A percentile compares a stretch with the other conserved stretches of the same genome.
Evolutionary conservation across 805 yeast species (phyloP).

Genomic region (Lipomyces chichibuensis): DNA sequence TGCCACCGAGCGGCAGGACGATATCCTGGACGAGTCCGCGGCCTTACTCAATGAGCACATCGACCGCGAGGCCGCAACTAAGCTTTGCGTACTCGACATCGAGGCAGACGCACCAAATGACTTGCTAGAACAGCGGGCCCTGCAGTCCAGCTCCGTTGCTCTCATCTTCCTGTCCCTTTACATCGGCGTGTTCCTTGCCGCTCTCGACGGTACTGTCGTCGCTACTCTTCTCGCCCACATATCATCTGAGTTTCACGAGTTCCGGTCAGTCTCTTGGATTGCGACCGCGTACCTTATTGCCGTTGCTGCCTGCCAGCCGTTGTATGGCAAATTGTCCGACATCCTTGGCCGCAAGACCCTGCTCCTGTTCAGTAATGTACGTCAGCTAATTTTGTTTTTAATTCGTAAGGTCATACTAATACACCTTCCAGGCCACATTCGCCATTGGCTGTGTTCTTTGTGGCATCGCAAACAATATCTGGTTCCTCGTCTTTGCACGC

Average conservation of each 20-base stretch:
- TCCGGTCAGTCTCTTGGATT: conserved; percentile 64
- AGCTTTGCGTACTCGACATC: conserved; percentile 1
- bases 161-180: conserved; percentile 46
- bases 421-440: conserved; percentile 43
- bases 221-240: conserved; percentile 58
- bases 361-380: conserved; percentile 48
- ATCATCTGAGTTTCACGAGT: conserved; percentile 61
- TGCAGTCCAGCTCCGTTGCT: conserved; percentile 41
- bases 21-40: conserved; percentile 3
- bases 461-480: conserved; percentile 45
- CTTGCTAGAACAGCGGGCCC: neutral
- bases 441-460: conserved; percentile 57
- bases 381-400: conserved; percentile 47
- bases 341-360: conserved; percentile 52
- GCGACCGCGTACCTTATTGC: conserved; percentile 74
- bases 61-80: neutral
- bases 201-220: conserved; percentile 57
- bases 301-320: conserved; percentile 74
- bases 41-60: neutral
- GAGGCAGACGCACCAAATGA: conserved; percentile 9
- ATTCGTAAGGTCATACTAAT: neutral
- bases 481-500: conserved; percentile 45
- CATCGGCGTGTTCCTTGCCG: conserved; percentile 56
- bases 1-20: neutral
- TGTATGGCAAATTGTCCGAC: conserved; percentile 73